These are phyloP conservation scores for Aureobasidium pullulans DNA, from an alignment of 2,329 filamentous ascomycete species.

Conservation along the genomic window DNA sequence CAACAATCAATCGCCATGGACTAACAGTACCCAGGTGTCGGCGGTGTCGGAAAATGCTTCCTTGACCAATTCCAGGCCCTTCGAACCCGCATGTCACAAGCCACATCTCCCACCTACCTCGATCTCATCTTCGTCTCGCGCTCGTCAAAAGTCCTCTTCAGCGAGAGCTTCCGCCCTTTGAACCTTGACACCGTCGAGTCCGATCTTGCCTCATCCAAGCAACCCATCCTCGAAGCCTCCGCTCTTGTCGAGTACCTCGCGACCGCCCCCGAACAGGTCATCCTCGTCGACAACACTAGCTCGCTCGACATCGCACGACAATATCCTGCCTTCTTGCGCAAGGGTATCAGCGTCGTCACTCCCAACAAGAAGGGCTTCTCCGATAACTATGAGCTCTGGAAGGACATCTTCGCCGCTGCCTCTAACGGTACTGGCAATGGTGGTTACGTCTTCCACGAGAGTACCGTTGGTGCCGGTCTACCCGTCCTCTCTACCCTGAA, in stretches of 20 bases:
- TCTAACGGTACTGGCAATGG: constrained; percentile 48
- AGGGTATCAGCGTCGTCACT: constrained; percentile 84
- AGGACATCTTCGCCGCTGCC: constrained; percentile 73
- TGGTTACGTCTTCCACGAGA: constrained; percentile 89
- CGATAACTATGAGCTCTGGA: constrained; percentile 71
- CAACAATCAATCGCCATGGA: background rate
- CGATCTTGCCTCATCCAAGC: constrained; percentile 55
- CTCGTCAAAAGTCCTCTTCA: constrained; percentile 74
- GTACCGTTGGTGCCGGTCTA: constrained; percentile 84
- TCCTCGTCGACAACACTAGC: constrained; percentile 94
- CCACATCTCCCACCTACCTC: constrained; percentile 55
- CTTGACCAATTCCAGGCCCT: constrained; percentile 70
- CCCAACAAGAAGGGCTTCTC: constrained; percentile 99
- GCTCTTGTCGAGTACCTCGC: constrained; percentile 72
- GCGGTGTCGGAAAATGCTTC: constrained; percentile 89
- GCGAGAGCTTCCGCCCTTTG: constrained; percentile 62
- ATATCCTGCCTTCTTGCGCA: constrained; percentile 74
- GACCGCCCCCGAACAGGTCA: constrained; percentile 65
- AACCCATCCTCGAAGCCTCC: constrained; percentile 58
- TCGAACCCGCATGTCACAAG: constrained; percentile 49
- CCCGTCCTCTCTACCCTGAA: constrained; percentile 90
- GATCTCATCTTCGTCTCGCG: constrained; percentile 79
- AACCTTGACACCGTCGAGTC: constrained; percentile 53
- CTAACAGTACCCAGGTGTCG: constrained; percentile 56
- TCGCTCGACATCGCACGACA: constrained; percentile 74